These are phyloP conservation scores for Colletotrichum sp. DNA, from an alignment of 2,329 filamentous ascomycete genomes.

Conservation along the genomic window DNA sequence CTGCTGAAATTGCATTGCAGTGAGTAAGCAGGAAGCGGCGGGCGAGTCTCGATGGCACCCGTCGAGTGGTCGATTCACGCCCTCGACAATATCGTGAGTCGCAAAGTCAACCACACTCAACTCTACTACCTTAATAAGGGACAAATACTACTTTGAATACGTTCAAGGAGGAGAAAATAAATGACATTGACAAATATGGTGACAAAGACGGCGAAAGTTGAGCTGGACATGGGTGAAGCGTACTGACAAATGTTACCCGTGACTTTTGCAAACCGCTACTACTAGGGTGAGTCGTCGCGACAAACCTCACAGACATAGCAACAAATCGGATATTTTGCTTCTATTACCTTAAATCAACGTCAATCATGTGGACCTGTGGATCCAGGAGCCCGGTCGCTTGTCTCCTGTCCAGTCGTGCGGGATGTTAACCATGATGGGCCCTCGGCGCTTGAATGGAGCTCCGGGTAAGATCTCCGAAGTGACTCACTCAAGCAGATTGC, in stretches of 20 bases:
- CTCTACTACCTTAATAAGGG: not conserved
- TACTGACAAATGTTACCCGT: too few relatives aligned
- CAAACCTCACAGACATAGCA: not conserved
- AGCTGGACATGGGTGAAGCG: too few relatives aligned
- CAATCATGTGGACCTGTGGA: not conserved
- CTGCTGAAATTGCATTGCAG: not conserved
- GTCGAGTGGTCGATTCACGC: not conserved
- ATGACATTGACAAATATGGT: too few relatives aligned
- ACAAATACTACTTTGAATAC: too few relatives aligned
- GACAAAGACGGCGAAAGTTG: too few relatives aligned
- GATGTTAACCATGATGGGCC: not conserved
- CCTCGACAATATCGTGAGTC: not conserved
- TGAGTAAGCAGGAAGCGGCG: not conserved
- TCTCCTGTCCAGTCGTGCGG: not conserved
- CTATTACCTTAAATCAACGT: not conserved
- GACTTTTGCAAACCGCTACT: too few relatives aligned
- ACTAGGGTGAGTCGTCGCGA: not conserved
- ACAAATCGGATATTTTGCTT: not conserved
- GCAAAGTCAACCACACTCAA: not conserved
- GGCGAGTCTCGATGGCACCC: not conserved
- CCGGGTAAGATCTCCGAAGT: not conserved
- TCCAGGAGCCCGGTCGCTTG: not conserved
- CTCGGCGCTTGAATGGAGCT: not conserved
- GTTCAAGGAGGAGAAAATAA: too few relatives aligned
- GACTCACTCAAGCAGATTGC: not conserved